Evolutionary conservation across 345 rosid species (phyloP).

Genomic region (Corymbia maculata): DNA sequence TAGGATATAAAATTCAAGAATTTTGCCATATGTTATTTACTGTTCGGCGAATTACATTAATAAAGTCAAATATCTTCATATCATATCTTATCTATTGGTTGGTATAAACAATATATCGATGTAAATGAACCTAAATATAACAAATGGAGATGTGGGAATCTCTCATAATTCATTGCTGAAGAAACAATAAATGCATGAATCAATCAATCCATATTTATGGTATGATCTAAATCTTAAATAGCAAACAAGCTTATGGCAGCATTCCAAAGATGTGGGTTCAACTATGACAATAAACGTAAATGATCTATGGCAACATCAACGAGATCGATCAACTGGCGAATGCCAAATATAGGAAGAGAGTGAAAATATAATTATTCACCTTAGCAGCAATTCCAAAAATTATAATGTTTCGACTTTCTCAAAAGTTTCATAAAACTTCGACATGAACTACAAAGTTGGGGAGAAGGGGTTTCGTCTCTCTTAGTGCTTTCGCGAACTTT

Average conservation of each 20-base stretch:
- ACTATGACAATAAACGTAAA: background rate
- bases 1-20: background rate
- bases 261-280: fast-evolving
- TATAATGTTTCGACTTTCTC: background rate
- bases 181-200: background rate
- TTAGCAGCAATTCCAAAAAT: background rate
- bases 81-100: background rate
- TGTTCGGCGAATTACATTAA: background rate
- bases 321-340: background rate
- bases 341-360: background rate
- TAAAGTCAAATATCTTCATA: background rate
- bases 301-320: background rate
- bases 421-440: fast-evolving
- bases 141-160: fast-evolving
- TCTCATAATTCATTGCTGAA: background rate
- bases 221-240: background rate
- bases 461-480: background rate
- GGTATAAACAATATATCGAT: background rate
- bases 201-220: background rate
- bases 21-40: background rate
- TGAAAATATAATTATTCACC: background rate
- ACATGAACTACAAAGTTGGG: background rate
- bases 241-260: background rate
- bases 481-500: background rate
- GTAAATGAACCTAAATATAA: background rate